A percentile compares a stretch with the other conserved stretches of the same genome.
phyloP scores from a whole-genome alignment of 164 flowering plant genomes.

The Piper longum region DNA sequence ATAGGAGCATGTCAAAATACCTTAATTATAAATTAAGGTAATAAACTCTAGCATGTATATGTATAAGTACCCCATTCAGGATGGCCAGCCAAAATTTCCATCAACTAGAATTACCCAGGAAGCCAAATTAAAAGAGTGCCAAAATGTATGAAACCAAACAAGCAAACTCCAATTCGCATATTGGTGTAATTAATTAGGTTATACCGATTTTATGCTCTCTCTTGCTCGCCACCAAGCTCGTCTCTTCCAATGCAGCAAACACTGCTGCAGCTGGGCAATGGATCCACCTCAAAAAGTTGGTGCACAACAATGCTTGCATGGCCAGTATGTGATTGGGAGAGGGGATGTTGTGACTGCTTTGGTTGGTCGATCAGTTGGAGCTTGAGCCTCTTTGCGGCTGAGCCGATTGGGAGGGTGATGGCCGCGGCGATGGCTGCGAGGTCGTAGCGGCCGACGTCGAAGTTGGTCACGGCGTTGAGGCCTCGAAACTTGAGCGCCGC shows the following conservation, averaged over 20 bases:
- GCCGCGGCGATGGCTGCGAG: constrained; percentile 47
- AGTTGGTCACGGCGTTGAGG: constrained; percentile 73
- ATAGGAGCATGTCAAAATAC: too few relatives aligned
- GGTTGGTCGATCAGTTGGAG: background rate
- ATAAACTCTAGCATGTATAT: too few relatives aligned
- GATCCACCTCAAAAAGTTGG: background rate
- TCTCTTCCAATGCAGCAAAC: background rate
- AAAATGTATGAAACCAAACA: too few relatives aligned
- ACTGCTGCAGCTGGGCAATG: background rate
- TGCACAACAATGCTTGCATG: background rate
- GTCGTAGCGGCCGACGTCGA: constrained; percentile 76
- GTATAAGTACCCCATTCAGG: too few relatives aligned
- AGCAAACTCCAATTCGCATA: background rate
- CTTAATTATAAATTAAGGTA: too few relatives aligned
- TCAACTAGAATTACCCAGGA: too few relatives aligned
- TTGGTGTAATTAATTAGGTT: background rate
- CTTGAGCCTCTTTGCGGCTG: constrained; percentile 1
- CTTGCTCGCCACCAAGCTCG: background rate
- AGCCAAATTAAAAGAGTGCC: too few relatives aligned
- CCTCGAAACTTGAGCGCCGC: constrained; percentile 83
- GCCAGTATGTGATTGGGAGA: background rate
- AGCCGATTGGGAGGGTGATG: constrained; percentile 60
- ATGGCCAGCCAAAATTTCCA: too few relatives aligned
- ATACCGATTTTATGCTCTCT: background rate
- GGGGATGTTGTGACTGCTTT: background rate